A percentile compares a stretch with the other conserved stretches of the same genome.
Conservation (phyloP, 768 basidiomycete genomes). For the button mushroom (Agaricus bisporus) region DNA sequence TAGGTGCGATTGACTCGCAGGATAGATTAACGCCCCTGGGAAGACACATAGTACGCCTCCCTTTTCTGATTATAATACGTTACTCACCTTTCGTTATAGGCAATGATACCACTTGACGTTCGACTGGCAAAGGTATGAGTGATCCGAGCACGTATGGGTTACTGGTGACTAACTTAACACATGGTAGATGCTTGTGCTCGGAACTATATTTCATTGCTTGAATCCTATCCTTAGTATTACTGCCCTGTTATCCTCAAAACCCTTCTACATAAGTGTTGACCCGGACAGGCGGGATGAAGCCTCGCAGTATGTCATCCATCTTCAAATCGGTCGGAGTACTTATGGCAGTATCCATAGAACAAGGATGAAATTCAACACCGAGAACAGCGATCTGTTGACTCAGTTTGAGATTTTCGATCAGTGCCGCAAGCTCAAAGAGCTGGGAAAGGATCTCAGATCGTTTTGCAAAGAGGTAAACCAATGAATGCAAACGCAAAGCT, state of each 20-base stretch:
- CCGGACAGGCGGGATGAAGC: slow-evolving; percentile 78
- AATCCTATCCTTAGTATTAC: slow-evolving; percentile 78
- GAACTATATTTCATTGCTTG: slow-evolving; percentile 76
- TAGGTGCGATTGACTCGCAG: slow-evolving; percentile 68
- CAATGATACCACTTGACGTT: slow-evolving; percentile 83
- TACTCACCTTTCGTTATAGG: slow-evolving; percentile 30
- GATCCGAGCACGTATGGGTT: too few species aligned
- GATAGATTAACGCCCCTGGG: slow-evolving; percentile 78
- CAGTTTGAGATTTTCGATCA: slow-evolving; percentile 73
- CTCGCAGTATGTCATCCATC: slow-evolving; percentile 41
- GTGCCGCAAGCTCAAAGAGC: slow-evolving; percentile 42
- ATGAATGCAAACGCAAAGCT: background rate
- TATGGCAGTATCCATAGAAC: slow-evolving; percentile 41
- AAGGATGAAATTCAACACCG: slow-evolving; percentile 58
- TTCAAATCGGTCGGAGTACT: background rate
- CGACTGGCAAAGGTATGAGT: slow-evolving; percentile 70
- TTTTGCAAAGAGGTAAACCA: slow-evolving; percentile 68
- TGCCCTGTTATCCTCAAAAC: slow-evolving; percentile 81
- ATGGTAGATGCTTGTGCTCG: slow-evolving; percentile 81
- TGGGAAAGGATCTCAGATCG: slow-evolving; percentile 44
- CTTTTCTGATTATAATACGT: background rate
- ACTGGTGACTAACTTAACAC: background rate
- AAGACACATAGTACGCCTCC: slow-evolving; percentile 55
- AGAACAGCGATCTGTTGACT: slow-evolving; percentile 81
- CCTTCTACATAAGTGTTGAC: slow-evolving; percentile 74